Base-by-base conservation (phyloP, 129 eudicot species). In the Deinandra increscens region DNA sequence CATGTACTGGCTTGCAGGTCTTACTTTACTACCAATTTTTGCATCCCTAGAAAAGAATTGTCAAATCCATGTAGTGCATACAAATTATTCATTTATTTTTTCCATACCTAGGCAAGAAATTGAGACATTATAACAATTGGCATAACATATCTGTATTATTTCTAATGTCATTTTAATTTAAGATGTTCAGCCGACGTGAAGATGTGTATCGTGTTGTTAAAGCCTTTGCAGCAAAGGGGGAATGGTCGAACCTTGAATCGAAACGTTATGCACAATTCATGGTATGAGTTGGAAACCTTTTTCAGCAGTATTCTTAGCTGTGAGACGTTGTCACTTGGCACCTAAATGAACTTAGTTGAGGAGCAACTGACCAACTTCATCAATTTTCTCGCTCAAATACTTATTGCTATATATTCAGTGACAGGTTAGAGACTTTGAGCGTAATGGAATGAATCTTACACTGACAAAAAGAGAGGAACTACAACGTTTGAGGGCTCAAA, bases 341-440 rank as follows among this genome's bases (percentile, higher is more conserved):
- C 62, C 49, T 62, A 62, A n/a, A 37, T 38, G 51, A 38, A 70
- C 33, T 29, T 44, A 38, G 58, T 42, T 63, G 19, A 68, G 72
- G 62, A 67, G 73, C 11, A 51, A 42, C 58, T 41, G 34, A 41
- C 56, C 8, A 72, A 9, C 9, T 39, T 58, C 58, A n/a, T 71
- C 62, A 44, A 29, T 36, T 48, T 79, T 34, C 68, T 49, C 9
- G 77, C 75, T 64, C 74, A 56, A 43, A 70, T 77, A 69, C 82
- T 85, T 83, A 83, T 88, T 80, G 71, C 62, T 76, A 69, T 71
- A 72, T 84, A 69, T 84, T 82, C 82, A 83, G 95, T 93, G 97
- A 89, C 99, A 93, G 99, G 80, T 89, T 83, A 83, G 78, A 85
- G 99, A 87, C 39, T 93, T 84, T 80, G 99, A 93, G 59, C 85